Conservation (phyloP, 1,284 basidiomycete species). For the Rhodotorula sp. region DNA sequence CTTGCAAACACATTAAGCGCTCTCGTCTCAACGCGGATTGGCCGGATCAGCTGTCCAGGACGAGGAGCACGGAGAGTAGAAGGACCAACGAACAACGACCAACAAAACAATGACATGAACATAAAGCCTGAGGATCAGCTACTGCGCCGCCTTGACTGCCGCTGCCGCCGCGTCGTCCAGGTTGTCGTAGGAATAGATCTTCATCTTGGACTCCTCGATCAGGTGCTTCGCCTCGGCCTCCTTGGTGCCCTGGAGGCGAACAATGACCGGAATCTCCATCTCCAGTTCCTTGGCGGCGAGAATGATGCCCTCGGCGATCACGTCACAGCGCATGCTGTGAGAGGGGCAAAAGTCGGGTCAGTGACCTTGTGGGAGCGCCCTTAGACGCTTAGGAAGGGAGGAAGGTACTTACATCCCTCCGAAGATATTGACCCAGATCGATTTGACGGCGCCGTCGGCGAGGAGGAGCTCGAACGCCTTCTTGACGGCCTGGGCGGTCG, state of each 20-base stretch:
- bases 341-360: conserved; percentile 1
- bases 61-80: too few species aligned
- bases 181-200: conserved; percentile 86
- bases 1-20: too few species aligned
- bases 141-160: background rate
- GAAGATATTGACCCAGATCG: conserved; percentile 89
- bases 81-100: too few species aligned
- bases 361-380: conserved; percentile 65
- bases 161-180: conserved; percentile 61
- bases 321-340: conserved; percentile 95
- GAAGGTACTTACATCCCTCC: conserved; percentile 47
- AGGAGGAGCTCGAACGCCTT: conserved; percentile 97
- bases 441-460: conserved; percentile 87
- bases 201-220: conserved; percentile 58
- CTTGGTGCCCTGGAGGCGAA: conserved; percentile 95
- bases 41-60: too few species aligned
- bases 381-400: background rate
- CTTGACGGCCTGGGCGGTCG: conserved; percentile 97
- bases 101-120: too few species aligned
- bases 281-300: conserved; percentile 91
- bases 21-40: too few species aligned
- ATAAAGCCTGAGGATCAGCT: too few species aligned
- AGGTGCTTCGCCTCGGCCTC: conserved; percentile 93
- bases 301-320: conserved; percentile 76
- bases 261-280: conserved; percentile 83